phyloP scores from a whole-genome alignment of 2,329 filamentous ascomycete genomes.

The Blastomyces silverae region DNA sequence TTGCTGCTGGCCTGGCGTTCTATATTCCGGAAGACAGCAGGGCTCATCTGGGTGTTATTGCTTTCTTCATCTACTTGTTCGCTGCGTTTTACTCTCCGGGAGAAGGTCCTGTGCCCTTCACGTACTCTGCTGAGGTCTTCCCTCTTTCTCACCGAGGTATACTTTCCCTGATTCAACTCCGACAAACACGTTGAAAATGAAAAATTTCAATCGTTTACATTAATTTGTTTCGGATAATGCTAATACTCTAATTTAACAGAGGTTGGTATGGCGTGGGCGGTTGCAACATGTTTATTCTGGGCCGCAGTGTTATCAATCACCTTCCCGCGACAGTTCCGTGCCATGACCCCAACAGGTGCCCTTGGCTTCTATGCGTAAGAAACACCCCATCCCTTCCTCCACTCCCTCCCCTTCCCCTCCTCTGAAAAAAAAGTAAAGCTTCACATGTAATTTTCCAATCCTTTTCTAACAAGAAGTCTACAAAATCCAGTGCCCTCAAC shows the following conservation, averaged over 20 bases:
- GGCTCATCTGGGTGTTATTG: constrained; percentile 49
- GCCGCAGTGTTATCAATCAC: constrained; percentile 47
- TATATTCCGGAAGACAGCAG: constrained; percentile 41
- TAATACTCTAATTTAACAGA: constrained; percentile 31
- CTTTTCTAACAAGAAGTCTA: not conserved
- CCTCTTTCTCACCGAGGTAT: constrained; percentile 49
- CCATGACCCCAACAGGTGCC: constrained; percentile 48
- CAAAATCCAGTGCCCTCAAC: constrained; percentile 47
- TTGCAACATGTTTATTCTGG: constrained; percentile 45
- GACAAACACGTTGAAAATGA: not conserved
- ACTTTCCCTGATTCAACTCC: constrained; percentile 24
- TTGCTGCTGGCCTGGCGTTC: constrained; percentile 56
- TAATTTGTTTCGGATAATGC: not conserved
- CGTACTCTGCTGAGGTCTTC: constrained; percentile 53
- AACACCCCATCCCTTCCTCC: constrained; percentile 20
- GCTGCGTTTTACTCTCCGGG: constrained; percentile 58
- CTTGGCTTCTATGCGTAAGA: constrained; percentile 55
- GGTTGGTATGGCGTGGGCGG: constrained; percentile 44
- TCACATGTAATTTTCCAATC: constrained; percentile 10
- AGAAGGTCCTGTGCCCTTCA: constrained; percentile 51
- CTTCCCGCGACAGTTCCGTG: constrained; percentile 44
- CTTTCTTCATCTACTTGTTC: constrained; percentile 59
- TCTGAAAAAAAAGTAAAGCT: not conserved
- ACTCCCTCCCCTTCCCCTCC: constrained; percentile 14
- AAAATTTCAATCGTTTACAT: not conserved